Conservation (phyloP, 371 early-diverging fungal species). For the Mucor ambiguus region DNA sequence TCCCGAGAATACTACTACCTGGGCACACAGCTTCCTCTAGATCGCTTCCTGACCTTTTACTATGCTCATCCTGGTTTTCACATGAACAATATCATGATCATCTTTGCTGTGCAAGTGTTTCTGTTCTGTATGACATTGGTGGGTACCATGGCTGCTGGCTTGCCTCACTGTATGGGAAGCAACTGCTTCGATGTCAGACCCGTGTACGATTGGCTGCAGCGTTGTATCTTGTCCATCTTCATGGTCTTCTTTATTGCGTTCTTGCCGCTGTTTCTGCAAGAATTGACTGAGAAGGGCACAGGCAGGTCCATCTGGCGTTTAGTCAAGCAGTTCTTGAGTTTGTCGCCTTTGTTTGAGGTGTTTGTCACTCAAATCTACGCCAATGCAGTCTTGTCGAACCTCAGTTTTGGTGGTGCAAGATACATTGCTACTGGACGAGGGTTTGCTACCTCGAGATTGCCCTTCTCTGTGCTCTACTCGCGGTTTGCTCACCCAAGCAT, state of each 20-base stretch:
- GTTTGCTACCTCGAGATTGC: conserved; percentile 84
- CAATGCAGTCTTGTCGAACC: conserved; percentile 78
- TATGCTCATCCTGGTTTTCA: conserved; percentile 93
- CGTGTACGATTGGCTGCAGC: conserved; percentile 79
- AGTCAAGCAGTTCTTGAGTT: conserved; percentile 79
- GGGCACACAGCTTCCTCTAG: conserved; percentile 83
- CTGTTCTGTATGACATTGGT: conserved; percentile 78
- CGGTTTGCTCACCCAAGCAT: conserved; percentile 84
- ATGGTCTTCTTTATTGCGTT: conserved; percentile 84
- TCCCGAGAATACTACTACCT: conserved; percentile 91
- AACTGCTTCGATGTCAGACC: conserved; percentile 76
- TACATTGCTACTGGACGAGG: conserved; percentile 92
- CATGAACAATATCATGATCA: conserved; percentile 90
- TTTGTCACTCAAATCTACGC: conserved; percentile 91
- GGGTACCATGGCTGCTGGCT: conserved; percentile 69
- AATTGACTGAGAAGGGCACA: conserved; percentile 86
- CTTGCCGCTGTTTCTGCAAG: conserved; percentile 85
- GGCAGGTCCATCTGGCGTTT: conserved; percentile 71
- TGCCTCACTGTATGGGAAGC: conserved; percentile 51
- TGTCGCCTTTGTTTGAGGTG: conserved; percentile 89
- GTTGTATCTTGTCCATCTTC: conserved; percentile 78
- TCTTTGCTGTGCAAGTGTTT: conserved; percentile 85
- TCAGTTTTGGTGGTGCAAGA: conserved; percentile 85
- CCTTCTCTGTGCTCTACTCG: conserved; percentile 78
- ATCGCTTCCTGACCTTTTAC: conserved; percentile 87